phyloP scores from a whole-genome alignment of 2,329 filamentous ascomycete species.

The Lachnellula cervina region DNA sequence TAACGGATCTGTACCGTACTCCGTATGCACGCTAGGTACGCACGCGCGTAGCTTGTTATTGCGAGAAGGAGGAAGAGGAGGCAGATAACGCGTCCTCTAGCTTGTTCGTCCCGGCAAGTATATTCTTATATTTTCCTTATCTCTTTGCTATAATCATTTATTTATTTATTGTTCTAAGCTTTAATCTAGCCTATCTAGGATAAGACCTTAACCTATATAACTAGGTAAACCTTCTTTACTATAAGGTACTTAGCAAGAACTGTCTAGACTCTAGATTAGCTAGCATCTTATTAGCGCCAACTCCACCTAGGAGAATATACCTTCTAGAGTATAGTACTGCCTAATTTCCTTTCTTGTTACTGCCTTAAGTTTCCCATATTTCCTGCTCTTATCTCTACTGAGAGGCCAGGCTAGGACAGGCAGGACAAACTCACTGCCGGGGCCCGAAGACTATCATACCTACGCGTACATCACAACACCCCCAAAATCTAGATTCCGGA shows the following conservation, averaged over 20 bases:
- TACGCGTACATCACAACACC: too few species aligned
- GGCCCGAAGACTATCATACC: conserved; percentile 1
- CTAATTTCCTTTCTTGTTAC: not conserved
- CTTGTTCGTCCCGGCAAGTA: not conserved
- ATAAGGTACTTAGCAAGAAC: too few species aligned
- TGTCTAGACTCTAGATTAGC: too few species aligned
- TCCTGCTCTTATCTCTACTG: not conserved
- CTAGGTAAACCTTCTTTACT: too few species aligned
- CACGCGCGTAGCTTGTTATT: not conserved
- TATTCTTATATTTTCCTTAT: not conserved
- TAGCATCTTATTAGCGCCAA: too few species aligned
- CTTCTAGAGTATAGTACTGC: too few species aligned
- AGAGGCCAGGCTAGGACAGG: not conserved
- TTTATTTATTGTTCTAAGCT: not conserved
- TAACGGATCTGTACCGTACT: not conserved
- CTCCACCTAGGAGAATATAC: too few species aligned
- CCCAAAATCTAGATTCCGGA: too few species aligned
- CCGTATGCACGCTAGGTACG: too few species aligned
- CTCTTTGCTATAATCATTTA: not conserved
- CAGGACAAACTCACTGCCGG: not conserved
- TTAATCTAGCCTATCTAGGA: not conserved
- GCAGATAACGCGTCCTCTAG: not conserved
- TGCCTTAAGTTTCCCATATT: not conserved
- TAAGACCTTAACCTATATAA: not conserved
- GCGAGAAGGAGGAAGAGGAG: not conserved